A percentile compares a stretch with the other conserved stretches of the same genome.
Conservation (phyloP, 257 asterid species). For the Nicotiana tabacum region DNA sequence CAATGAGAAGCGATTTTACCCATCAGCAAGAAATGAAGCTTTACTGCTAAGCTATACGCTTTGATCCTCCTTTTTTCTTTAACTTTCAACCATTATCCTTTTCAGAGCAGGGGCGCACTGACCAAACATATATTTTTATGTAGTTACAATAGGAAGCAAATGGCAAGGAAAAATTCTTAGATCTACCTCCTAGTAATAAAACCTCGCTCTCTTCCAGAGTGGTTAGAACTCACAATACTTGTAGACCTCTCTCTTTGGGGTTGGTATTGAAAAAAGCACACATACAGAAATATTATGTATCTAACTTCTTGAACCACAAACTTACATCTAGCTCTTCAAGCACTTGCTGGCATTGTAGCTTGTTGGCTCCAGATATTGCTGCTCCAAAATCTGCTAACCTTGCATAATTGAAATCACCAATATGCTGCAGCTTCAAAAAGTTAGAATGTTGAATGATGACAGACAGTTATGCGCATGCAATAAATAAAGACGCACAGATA, state of each 20-base stretch:
- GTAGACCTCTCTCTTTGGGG: not conserved
- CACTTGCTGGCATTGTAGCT: constrained; percentile 83
- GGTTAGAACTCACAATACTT: not conserved
- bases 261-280: not conserved
- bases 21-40: not conserved
- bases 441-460: constrained; percentile 18
- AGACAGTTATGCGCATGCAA: constrained; percentile 9
- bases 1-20: not conserved
- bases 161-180: not conserved
- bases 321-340: constrained; percentile 99
- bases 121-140: not conserved
- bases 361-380: constrained; percentile 94
- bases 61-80: not conserved
- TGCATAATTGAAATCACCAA: constrained; percentile 91
- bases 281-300: not conserved
- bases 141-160: not conserved
- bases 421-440: constrained; percentile 58
- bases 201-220: not conserved
- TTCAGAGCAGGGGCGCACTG: not conserved
- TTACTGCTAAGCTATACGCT: not conserved
- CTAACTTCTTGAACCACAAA: constrained; percentile 10
- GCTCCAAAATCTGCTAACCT: constrained; percentile 99
- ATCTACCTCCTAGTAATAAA: not conserved
- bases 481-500: not conserved
- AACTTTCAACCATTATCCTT: not conserved